These are phyloP conservation scores for Acacia pycnantha DNA, from an alignment of 331 rosid genomes.

Conservation along the genomic window DNA sequence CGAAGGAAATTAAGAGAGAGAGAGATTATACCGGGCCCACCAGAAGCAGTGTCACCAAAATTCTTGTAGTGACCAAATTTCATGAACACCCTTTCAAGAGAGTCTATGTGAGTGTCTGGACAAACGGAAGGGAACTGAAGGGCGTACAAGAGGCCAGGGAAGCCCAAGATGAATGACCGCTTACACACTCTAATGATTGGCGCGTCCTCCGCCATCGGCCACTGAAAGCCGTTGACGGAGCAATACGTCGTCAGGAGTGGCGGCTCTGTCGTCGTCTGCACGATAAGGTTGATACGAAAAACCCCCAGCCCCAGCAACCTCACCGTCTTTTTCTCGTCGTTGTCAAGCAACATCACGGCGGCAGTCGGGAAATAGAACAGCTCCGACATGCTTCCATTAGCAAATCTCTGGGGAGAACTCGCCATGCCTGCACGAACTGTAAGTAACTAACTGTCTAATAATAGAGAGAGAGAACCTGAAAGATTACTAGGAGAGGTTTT, in stretches of 20 bases:
- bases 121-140: background rate
- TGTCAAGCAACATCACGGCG: background rate
- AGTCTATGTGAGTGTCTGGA: fast-evolving
- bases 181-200: background rate
- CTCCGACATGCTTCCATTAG: background rate
- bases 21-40: background rate
- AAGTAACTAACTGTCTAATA: background rate
- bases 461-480: background rate
- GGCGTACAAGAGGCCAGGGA: constrained; percentile 34
- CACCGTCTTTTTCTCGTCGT: background rate
- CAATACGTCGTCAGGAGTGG: constrained; percentile 15
- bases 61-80: constrained; percentile 10
- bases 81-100: background rate
- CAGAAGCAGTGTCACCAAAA: background rate
- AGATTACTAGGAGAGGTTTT: background rate
- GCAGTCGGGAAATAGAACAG: background rate
- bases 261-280: background rate
- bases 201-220: constrained; percentile 32
- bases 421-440: background rate
- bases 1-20: too few species aligned
- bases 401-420: background rate
- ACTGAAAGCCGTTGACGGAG: background rate
- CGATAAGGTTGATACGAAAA: background rate
- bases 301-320: background rate
- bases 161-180: constrained; percentile 9